Evolutionary conservation across 495 filamentous ascomycete species (phyloP), one percentile per base, ranked within the genome.

Genomic region (Daldinia childiae): DNA sequence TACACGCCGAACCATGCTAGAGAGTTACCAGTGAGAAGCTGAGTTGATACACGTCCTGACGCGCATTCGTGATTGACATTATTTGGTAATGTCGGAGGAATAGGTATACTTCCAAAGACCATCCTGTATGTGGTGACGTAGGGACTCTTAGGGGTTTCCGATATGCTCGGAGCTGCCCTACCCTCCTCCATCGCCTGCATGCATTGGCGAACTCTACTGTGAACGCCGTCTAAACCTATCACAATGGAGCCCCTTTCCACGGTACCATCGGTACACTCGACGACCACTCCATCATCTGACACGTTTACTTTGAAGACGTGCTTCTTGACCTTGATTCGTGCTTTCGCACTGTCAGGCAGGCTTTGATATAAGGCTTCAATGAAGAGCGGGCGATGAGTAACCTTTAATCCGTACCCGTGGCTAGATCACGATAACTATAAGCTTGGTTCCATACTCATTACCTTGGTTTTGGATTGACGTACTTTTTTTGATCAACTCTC

Each of bases 161-260:
- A 54, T 14, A 76, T 63, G 5, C 66, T 69, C 29, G 70, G 61
- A 34, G 69, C 61, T 59, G 76, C 34, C 41, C 43, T n/a, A 30
- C 74, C 71, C 29, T 77, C 50, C 5, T 75, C 79, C 52, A 80
- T 66, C 6, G 74, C 64, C 74, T 81, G 79, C 66, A 87, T 79
- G 54, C 78, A 77, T 17, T 80, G 68, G 4, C 85, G 79, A 11
- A 82, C 78, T 7, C 79, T 77, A 54, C 80, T 83, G 69, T 85
- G 81, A 32, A 84, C 80, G 19, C 87, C 86, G 69, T 88, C 87
- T 12, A 81, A 83, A 4, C 85, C 87, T 21, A 88, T 74, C 29
- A 89, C 81, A 34, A 88, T 76, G 60, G 79, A 78, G 3, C 87
- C 87, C 8, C 67, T 51, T 58, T 79, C 77, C 2, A 75, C 52